These are phyloP conservation scores for Lactarius akahatsu DNA, from an alignment of 768 basidiomycete species.

Conservation along the genomic window DNA sequence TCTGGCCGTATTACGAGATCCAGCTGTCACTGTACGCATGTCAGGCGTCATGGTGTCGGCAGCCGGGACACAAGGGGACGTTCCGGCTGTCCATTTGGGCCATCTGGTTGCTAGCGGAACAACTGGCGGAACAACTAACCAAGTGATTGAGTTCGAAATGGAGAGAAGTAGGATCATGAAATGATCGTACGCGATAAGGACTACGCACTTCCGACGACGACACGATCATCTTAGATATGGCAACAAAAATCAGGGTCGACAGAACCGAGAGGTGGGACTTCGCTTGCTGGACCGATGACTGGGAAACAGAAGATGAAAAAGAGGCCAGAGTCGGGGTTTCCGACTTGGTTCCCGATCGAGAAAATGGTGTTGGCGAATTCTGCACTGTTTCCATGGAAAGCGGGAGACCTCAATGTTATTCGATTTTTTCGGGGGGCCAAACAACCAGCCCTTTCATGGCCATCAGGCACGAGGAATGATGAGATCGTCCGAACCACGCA, in stretches of 20 bases:
- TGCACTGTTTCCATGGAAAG: conserved; percentile 19
- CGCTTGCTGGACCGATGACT: conserved; percentile 13
- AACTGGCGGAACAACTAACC: not conserved
- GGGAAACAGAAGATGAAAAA: not conserved
- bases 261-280: conserved; percentile 46
- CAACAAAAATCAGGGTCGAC: conserved; percentile 49
- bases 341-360: conserved; percentile 15
- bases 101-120: conserved; percentile 1
- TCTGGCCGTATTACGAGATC: conserved; percentile 35
- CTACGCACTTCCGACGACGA: conserved; percentile 46
- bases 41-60: conserved; percentile 40
- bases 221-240: conserved; percentile 53
- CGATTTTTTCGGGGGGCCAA: conserved; percentile 1
- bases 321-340: not conserved
- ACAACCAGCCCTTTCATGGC: not conserved
- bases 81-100: conserved; percentile 62
- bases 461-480: not conserved
- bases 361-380: not conserved
- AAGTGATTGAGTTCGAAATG: not conserved
- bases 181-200: conserved; percentile 13
- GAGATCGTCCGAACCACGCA: conserved; percentile 12
- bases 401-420: not conserved
- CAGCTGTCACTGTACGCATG: conserved; percentile 45
- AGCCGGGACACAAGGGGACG: conserved; percentile 48
- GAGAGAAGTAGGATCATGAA: conserved; percentile 8